A percentile compares a stretch with the other conserved stretches of the same genome.
phyloP scores from a whole-genome alignment of 192 early-diverging fungal species.

The Kickxella alabastrina region DNA sequence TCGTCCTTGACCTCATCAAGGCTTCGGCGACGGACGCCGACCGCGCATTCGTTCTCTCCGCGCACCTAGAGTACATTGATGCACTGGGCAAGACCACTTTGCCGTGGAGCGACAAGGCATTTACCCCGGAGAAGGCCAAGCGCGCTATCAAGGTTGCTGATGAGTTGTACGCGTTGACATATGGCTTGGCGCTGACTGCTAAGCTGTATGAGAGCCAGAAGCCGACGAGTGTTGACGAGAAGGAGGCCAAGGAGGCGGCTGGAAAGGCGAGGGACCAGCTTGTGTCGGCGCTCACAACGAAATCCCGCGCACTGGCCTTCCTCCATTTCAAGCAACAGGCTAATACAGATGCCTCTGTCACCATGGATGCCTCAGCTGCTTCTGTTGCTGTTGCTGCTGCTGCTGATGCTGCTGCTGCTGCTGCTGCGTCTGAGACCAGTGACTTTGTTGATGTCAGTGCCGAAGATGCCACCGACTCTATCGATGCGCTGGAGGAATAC shows the following conservation, averaged over 20 bases:
- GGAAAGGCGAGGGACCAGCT: conserved; percentile 69
- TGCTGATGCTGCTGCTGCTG: conserved; percentile 10
- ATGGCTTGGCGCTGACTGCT: conserved; percentile 59
- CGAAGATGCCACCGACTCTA: conserved; percentile 12
- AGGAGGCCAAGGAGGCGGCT: conserved; percentile 64
- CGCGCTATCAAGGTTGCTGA: conserved; percentile 49
- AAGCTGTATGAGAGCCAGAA: conserved; percentile 36
- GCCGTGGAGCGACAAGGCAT: conserved; percentile 35
- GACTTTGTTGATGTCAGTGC: conserved; percentile 34
- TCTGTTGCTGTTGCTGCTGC: conserved; percentile 15
- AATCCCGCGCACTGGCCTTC: conserved; percentile 52
- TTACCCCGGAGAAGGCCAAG: conserved; percentile 14
- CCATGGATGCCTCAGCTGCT: no score
- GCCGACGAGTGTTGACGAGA: conserved; percentile 52
- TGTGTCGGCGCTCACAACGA: conserved; percentile 57
- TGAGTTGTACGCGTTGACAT: conserved; percentile 56
- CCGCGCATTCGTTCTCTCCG: conserved; percentile 47
- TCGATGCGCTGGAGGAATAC: conserved; percentile 35
- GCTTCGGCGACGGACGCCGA: conserved; percentile 57
- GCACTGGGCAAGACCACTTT: conserved; percentile 53
- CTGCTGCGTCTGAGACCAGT: conserved; percentile 43
- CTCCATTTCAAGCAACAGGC: no score
- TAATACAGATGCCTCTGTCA: no score
- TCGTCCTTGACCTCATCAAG: conserved; percentile 61
- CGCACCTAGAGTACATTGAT: conserved; percentile 46